These are phyloP conservation scores for Ulota crispa DNA, from an alignment of 225 moss, liverwort and hornwort species.

Conservation along the genomic window DNA sequence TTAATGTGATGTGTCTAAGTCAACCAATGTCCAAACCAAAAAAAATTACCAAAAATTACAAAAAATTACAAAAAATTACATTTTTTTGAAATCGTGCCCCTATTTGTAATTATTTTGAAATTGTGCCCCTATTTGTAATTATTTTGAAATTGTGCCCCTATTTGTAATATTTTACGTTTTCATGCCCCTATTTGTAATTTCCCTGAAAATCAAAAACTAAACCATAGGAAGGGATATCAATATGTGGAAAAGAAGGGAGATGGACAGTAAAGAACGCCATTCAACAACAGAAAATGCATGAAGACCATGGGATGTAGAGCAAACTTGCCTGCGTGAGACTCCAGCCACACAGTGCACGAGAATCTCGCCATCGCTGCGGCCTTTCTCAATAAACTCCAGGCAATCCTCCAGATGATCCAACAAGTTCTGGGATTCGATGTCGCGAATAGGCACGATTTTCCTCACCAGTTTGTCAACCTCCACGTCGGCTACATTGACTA, in stretches of 20 bases:
- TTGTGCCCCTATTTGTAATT: too few relatives aligned
- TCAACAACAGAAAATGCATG: neutral
- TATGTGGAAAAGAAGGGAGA: neutral
- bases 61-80: too few relatives aligned
- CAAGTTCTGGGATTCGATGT: slow-evolving; percentile 92
- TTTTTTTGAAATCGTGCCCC: too few relatives aligned
- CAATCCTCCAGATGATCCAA: slow-evolving; percentile 85
- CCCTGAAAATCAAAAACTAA: neutral
- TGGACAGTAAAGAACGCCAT: neutral
- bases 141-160: too few relatives aligned
- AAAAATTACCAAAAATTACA: too few relatives aligned
- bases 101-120: too few relatives aligned
- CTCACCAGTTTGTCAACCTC: slow-evolving; percentile 46
- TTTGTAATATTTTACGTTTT: too few relatives aligned
- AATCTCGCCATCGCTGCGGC: slow-evolving; percentile 66
- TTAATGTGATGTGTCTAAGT: too few relatives aligned
- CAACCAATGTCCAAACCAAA: too few relatives aligned
- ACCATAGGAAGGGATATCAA: neutral
- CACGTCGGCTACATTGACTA: slow-evolving; percentile 33
- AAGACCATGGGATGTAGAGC: neutral
- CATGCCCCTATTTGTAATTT: too few relatives aligned
- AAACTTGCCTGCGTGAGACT: slow-evolving; percentile 81
- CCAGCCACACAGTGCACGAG: slow-evolving; percentile 96
- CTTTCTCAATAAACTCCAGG: slow-evolving; percentile 75
- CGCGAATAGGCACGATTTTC: slow-evolving; percentile 75